Evolutionary conservation across 768 basidiomycete species (phyloP), one percentile per base, ranked within the genome.

Genomic region (Lactifluus hygrophoroides): DNA sequence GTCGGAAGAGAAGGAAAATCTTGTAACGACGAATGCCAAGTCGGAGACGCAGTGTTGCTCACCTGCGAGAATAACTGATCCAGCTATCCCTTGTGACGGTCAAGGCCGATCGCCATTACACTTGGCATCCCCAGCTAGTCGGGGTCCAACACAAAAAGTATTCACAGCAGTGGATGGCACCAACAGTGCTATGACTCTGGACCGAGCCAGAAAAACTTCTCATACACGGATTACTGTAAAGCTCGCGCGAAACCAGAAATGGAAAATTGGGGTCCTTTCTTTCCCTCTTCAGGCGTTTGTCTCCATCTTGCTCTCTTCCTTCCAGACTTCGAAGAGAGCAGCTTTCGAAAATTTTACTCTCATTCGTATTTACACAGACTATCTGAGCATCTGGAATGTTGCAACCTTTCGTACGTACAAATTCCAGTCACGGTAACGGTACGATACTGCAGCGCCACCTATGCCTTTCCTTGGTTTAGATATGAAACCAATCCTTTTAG

Each of bases 1-100:
- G 74, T 2, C 68, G 74, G 35, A 90, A 87, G 70, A 74, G 80
- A 59, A 71, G 74, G 69, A 83, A 79, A 69, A 79, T 69, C 38
- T 66, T 57, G 61, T 19, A 53, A 43, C 10, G 21, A 23, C 42
- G 11, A 23, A 43, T 3, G 42, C 3, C 42, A 13, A 6, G 9
- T 43, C 42, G 0, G 21, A 43, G 10, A 21, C 28, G 19, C 23
- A 34, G 55, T 48, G 3, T 7, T 10, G 19, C 10, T 28, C 38
- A 4, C 42, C 34, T 38, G 19, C 25, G 37, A 19, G n/a, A 6
- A 44, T 44, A 21, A 44, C 17, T 16, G 19, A 25, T 10, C 17
- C 23, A 16, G 30, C 8, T 10, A 32, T n/a, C n/a, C n/a, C n/a
- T n/a, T n/a, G n/a, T n/a, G 19, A 51, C 35, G 42, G 9, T 34